These are phyloP conservation scores for Acanthamoeba triangularis DNA, from an alignment of 208 protist species.

Conservation along the genomic window DNA sequence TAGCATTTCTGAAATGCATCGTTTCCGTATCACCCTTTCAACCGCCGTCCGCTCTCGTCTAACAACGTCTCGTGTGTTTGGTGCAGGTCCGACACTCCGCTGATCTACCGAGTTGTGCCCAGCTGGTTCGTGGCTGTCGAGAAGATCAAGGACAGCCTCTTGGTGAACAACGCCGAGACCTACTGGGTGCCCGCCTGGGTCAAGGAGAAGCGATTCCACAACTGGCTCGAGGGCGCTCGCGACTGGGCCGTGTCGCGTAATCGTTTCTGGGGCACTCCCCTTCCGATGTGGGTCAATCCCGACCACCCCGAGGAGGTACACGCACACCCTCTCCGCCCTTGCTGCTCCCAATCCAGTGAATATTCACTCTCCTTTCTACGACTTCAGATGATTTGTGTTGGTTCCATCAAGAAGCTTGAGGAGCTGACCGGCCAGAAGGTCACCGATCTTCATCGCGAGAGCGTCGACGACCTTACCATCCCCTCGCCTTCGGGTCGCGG, in stretches of 20 bases:
- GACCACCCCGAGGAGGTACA: constrained; percentile 83
- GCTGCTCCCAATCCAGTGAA: not conserved
- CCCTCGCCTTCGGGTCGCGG: constrained; percentile 95
- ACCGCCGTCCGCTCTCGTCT: constrained; percentile 80
- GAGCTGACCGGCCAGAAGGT: constrained; percentile 96
- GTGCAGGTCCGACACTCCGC: constrained; percentile 94
- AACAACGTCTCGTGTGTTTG: constrained; percentile 6
- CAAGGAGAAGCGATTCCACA: constrained; percentile 98
- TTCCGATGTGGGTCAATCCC: constrained; percentile 98
- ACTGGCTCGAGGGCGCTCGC: constrained; percentile 98
- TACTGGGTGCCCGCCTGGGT: constrained; percentile 99
- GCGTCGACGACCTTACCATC: constrained; percentile 99
- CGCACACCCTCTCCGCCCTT: not conserved
- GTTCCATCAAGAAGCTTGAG: constrained; percentile 98
- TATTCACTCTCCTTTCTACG: not conserved
- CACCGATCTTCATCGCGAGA: constrained; percentile 98
- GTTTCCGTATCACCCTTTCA: constrained; percentile 43
- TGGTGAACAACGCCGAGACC: constrained; percentile 96
- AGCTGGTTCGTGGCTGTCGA: constrained; percentile 99
- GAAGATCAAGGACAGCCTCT: constrained; percentile 96
- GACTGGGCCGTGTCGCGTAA: constrained; percentile 99
- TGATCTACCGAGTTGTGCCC: constrained; percentile 99
- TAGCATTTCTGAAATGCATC: constrained; percentile 54
- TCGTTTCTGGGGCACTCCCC: constrained; percentile 99
- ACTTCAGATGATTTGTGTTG: constrained; percentile 97